Base-by-base conservation (phyloP, 306 rosid species). In the Oxytropis ochrocephala region DNA sequence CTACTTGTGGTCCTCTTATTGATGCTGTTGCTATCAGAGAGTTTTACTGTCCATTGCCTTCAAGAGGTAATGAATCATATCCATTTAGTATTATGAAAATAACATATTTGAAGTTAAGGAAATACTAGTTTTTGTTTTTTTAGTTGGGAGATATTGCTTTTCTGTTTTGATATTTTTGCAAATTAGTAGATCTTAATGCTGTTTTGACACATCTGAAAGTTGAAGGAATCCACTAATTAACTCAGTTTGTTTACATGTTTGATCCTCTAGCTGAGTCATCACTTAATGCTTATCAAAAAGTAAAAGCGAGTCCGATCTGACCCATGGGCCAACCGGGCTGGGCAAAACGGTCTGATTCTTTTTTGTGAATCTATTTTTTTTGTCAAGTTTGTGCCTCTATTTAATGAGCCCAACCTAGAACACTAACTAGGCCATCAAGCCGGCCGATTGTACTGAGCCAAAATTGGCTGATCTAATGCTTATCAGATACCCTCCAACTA, bases 1-100 rank as follows among this genome's bases (percentile, higher is more conserved):
- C 98, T 70, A 49, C 98, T 61, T 89, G 98, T 69, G 97, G 98
- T 35, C 98, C 98, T 3, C 96, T 93, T 53, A 80, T 93, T 72
- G 98, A 93, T 76, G 98, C 94, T 0, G 68, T 93, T 81, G 97
- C 96, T 52, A 86, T 90, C 69, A 90, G 87, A 80, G 83, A 90
- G 83, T 84, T 90, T 58, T 49, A 39, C 46, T 93, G 82, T 44
- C 88, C 83, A 19, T 35, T 5, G 6, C 86, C 91, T 55, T 79
- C 97, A 2, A 82, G 79, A 85, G 84, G 97, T 90, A 83, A 79
- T 49, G 52, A 59, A 67, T 6, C 35, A 42, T 42, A 29, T 24
- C 53, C 6, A 10, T 12, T 41, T 10, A 13, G 5, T 41, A 41
- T 11, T 27, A n/a, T 67, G 21, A 64, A 46, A 49, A 65, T 13